Percentiles rank a stretch among this genome's conserved stretches.
Evolutionary conservation across 2,329 filamentous ascomycete species (phyloP).

Genomic region (Drechslerella dactyloides): DNA sequence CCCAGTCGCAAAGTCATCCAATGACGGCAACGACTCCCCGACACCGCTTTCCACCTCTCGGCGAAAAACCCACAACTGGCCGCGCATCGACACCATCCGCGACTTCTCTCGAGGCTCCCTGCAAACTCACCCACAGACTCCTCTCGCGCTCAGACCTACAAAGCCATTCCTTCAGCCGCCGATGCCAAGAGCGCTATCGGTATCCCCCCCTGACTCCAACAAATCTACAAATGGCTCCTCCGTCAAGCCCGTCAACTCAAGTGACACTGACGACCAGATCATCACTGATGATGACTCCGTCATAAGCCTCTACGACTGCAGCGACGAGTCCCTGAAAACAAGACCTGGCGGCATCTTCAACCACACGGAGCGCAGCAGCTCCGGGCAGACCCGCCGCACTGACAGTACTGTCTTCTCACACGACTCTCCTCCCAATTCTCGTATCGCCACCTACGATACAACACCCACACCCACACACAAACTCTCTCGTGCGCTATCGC

Average conservation of each 20-base stretch:
- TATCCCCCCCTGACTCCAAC: not conserved
- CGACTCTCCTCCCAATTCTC: constrained; percentile 37
- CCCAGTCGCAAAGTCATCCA: not conserved
- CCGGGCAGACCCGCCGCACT: constrained; percentile 19
- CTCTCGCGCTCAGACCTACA: not conserved
- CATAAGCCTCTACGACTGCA: constrained; percentile 27
- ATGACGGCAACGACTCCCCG: not conserved
- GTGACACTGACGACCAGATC: constrained; percentile 35
- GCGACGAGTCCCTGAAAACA: constrained; percentile 15
- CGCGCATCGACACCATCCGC: constrained; percentile 12
- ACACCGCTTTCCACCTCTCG: constrained; percentile 9
- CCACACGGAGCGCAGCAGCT: constrained; percentile 35
- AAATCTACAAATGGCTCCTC: not conserved
- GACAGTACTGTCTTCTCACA: constrained; percentile 39
- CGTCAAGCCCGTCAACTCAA: constrained; percentile 11
- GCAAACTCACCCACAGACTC: constrained; percentile 35
- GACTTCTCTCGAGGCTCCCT: constrained; percentile 32
- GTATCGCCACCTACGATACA: constrained; percentile 28
- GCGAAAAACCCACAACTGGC: constrained; percentile 14
- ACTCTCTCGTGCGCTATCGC: constrained; percentile 1
- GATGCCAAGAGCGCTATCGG: not conserved
- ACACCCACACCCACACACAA: constrained; percentile 16
- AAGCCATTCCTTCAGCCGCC: not conserved
- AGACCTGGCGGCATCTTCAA: constrained; percentile 4
- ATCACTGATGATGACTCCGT: constrained; percentile 41